A percentile compares a stretch with the other conserved stretches of the same genome.
These are phyloP conservation scores for Clonostachys rhizophaga DNA, from an alignment of 2,329 filamentous ascomycete species.

Conservation along the genomic window DNA sequence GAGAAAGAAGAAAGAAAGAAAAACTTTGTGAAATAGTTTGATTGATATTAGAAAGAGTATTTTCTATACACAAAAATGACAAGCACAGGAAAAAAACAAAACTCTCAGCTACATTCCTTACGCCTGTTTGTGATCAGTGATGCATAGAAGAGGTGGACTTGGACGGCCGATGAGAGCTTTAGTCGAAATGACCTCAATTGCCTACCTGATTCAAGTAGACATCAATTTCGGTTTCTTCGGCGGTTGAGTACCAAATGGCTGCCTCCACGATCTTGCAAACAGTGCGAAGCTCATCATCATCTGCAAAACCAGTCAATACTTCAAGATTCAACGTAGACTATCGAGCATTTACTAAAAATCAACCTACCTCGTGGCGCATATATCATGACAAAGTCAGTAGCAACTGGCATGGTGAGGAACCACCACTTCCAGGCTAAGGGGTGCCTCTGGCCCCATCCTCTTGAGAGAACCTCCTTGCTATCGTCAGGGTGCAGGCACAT, in stretches of 20 bases:
- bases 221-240: constrained; percentile 23
- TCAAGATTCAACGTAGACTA: neutral
- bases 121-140: neutral
- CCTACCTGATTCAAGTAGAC: neutral
- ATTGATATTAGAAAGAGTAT: neutral
- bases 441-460: constrained; percentile 74
- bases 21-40: neutral
- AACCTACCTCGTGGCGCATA: constrained; percentile 66
- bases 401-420: constrained; percentile 60
- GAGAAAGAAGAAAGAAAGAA: no score
- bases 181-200: no score
- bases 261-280: constrained; percentile 69
- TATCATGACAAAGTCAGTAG: constrained; percentile 72
- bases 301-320: constrained; percentile 17
- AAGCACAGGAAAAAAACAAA: neutral
- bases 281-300: constrained; percentile 61
- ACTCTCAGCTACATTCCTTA: neutral
- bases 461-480: constrained; percentile 64
- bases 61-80: neutral
- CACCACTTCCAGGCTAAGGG: constrained; percentile 63
- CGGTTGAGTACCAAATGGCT: constrained; percentile 62
- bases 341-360: neutral
- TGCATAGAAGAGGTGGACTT: no score
- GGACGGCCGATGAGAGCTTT: no score
- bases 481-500: constrained; percentile 77